A percentile compares a stretch with the other conserved stretches of the same genome.
Evolutionary conservation across 2,329 filamentous ascomycete species (phyloP).

Genomic region (Claviceps purpurea): DNA sequence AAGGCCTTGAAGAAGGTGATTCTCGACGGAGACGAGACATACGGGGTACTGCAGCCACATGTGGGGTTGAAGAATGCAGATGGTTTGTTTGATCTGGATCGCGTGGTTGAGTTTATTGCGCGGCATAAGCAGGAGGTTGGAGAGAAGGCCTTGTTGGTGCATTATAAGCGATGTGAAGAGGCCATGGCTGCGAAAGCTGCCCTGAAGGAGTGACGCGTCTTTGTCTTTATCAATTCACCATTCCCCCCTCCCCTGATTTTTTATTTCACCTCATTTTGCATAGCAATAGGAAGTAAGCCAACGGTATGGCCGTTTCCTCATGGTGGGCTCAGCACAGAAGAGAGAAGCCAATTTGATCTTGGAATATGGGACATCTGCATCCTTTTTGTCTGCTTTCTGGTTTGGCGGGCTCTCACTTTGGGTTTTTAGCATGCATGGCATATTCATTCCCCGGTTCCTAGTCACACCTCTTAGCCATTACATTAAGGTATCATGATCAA

Average conservation of each 20-base stretch:
- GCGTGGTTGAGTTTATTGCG: constrained; percentile 28
- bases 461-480: too few species aligned
- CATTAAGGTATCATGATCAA: too few species aligned
- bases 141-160: constrained; percentile 17
- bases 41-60: constrained; percentile 18
- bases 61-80: constrained; percentile 18
- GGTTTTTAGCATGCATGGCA: too few species aligned
- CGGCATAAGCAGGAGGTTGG: constrained; percentile 25
- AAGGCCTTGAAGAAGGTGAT: constrained; percentile 37
- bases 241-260: neutral
- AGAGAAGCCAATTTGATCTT: too few species aligned
- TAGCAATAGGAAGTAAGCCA: too few species aligned
- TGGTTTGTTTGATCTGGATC: constrained; percentile 31
- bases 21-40: constrained; percentile 27
- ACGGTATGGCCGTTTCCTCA: too few species aligned
- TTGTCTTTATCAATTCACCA: neutral
- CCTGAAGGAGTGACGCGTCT: neutral
- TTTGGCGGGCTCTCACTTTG: too few species aligned
- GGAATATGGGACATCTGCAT: neutral
- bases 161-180: constrained; percentile 9
- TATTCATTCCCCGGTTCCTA: too few species aligned
- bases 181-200: neutral
- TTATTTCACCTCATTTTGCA: too few species aligned
- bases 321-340: too few species aligned
- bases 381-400: neutral